Percentiles rank a stretch among this genome's conserved stretches.
Conservation (phyloP, 2,329 filamentous ascomycete species). For the Shiraia sp. region DNA sequence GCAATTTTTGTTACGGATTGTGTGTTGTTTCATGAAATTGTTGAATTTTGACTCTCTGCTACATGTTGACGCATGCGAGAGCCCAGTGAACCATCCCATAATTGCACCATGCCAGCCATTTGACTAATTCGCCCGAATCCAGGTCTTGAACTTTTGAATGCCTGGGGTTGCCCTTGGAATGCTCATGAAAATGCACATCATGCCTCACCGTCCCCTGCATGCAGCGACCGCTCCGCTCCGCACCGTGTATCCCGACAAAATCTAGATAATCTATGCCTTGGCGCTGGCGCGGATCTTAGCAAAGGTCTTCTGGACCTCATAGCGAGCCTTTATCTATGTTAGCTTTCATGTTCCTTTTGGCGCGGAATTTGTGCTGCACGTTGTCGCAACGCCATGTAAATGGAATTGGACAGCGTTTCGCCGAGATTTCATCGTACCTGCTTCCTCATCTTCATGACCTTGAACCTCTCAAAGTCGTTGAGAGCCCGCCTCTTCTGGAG, state of each 20-base stretch:
- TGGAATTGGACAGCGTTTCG: not conserved
- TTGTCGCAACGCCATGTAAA: not conserved
- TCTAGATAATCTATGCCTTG: conserved; percentile 42
- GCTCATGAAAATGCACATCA: conserved; percentile 45
- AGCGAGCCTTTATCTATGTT: conserved; percentile 65
- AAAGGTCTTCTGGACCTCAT: conserved; percentile 95
- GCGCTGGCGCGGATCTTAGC: conserved; percentile 70
- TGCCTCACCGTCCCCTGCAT: conserved; percentile 40
- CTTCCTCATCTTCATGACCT: conserved; percentile 99
- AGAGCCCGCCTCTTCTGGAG: conserved; percentile 84
- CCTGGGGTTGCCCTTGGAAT: conserved; percentile 42
- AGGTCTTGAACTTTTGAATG: conserved; percentile 47
- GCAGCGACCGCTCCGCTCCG: conserved; percentile 30
- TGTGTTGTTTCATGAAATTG: conserved; percentile 42
- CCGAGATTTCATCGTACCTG: conserved; percentile 65
- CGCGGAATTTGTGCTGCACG: not conserved
- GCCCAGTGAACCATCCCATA: conserved; percentile 46
- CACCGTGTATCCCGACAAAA: conserved; percentile 33
- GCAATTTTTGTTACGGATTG: conserved; percentile 39
- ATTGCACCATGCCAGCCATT: conserved; percentile 46
- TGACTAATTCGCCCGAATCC: conserved; percentile 42
- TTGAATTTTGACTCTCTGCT: conserved; percentile 44
- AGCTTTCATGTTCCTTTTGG: conserved; percentile 12
- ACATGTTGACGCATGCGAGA: conserved; percentile 45
- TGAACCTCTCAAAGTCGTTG: conserved; percentile 99